A percentile compares a stretch with the other conserved stretches of the same genome.
phyloP scores from a whole-genome alignment of 2,329 filamentous ascomycete genomes.

The Rhytidhysteron rufulum region DNA sequence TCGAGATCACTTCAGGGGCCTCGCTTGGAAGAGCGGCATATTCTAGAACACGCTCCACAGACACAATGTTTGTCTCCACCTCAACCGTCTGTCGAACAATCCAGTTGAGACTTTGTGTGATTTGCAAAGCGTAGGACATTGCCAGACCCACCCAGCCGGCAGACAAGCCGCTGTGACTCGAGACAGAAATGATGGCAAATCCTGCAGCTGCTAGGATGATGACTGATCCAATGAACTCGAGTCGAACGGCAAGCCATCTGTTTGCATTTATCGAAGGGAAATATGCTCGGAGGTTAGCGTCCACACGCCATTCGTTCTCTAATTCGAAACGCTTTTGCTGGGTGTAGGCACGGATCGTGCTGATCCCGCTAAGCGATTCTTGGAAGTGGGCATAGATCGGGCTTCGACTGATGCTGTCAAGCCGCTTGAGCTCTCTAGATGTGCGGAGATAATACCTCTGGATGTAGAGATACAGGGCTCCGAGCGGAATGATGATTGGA shows the following conservation, averaged over 20 bases:
- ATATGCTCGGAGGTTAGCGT: conserved; percentile 89
- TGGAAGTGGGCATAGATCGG: conserved; percentile 99
- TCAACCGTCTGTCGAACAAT: conserved; percentile 98
- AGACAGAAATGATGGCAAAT: conserved; percentile 76
- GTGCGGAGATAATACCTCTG: conserved; percentile 96
- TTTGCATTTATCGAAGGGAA: conserved; percentile 90
- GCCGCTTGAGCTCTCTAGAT: conserved; percentile 90
- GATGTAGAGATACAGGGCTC: conserved; percentile 81
- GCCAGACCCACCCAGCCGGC: conserved; percentile 81
- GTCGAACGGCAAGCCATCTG: conserved; percentile 87
- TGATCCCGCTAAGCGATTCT: conserved; percentile 88
- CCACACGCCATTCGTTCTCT: conserved; percentile 97
- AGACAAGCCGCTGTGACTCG: conserved; percentile 59
- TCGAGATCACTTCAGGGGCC: conserved; percentile 88
- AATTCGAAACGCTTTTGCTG: conserved; percentile 82
- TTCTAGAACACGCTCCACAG: conserved; percentile 94
- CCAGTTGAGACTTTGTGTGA: conserved; percentile 97
- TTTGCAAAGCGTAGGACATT: conserved; percentile 97
- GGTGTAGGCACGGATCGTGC: conserved; percentile 90
- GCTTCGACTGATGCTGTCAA: conserved; percentile 92
- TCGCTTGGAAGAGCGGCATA: conserved; percentile 90
- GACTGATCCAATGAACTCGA: conserved; percentile 92
- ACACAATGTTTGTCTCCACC: conserved; percentile 99
- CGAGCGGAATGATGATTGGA: conserved; percentile 74
- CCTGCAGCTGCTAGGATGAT: conserved; percentile 87